phyloP scores from a whole-genome alignment of 2,329 filamentous ascomycete genomes.

The Sarocladium kiliense region DNA sequence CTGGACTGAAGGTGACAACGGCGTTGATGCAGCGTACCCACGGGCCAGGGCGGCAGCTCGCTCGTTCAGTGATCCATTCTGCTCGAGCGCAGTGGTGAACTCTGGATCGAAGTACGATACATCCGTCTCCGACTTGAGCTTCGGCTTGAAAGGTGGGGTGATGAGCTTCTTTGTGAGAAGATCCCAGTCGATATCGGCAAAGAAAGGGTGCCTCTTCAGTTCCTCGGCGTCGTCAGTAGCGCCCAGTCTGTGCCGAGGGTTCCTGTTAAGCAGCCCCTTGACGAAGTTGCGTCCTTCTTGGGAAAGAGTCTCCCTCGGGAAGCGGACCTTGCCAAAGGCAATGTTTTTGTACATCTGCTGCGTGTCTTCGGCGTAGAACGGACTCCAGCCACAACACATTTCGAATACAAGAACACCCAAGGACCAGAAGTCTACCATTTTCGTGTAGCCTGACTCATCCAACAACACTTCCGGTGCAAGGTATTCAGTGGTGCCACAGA shows the following conservation, averaged over 20 bases:
- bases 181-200: slow-evolving; percentile 89
- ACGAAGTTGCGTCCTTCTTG: slow-evolving; percentile 96
- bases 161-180: slow-evolving; percentile 85
- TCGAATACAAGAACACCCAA: slow-evolving; percentile 96
- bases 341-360: slow-evolving; percentile 99
- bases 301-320: slow-evolving; percentile 89
- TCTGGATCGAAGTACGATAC: slow-evolving; percentile 98
- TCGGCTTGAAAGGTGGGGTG: slow-evolving; percentile 95
- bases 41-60: slow-evolving; percentile 81
- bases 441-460: slow-evolving; percentile 96
- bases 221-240: slow-evolving; percentile 89
- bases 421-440: slow-evolving; percentile 99
- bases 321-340: slow-evolving; percentile 95
- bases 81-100: slow-evolving; percentile 91
- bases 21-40: slow-evolving; percentile 84
- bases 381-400: slow-evolving; percentile 99
- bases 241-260: slow-evolving; percentile 90
- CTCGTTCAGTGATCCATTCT: slow-evolving; percentile 82
- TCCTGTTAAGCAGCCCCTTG: slow-evolving; percentile 93
- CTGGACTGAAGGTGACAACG: slow-evolving; percentile 90
- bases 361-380: slow-evolving; percentile 97
- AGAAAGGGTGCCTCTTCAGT: slow-evolving; percentile 91
- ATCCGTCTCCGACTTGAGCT: slow-evolving; percentile 90
- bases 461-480: slow-evolving; percentile 91
- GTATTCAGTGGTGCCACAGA: slow-evolving; percentile 97